Conservation (phyloP, 345 rosid genomes). For the Dimocarpus longan region DNA sequence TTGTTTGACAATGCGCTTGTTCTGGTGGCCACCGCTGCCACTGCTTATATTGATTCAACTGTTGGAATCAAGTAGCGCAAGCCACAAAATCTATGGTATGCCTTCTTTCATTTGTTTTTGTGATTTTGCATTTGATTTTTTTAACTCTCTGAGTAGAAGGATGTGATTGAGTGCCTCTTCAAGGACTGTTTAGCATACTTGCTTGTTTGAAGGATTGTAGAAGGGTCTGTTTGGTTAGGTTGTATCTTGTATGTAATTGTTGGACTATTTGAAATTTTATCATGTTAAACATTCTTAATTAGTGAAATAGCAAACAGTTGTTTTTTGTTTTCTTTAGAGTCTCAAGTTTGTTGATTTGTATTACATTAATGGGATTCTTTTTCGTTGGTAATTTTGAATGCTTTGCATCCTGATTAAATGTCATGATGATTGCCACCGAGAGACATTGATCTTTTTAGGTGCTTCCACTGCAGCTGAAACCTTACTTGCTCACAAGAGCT, state of each 20-base stretch:
- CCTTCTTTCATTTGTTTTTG: not conserved
- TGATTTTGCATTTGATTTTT: not conserved
- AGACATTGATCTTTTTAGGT: slow-evolving; percentile 4
- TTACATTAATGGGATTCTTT: not conserved
- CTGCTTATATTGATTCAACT: slow-evolving; percentile 43
- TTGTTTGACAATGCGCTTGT: slow-evolving; percentile 35
- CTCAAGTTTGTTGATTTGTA: not conserved
- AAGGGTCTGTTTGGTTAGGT: not conserved
- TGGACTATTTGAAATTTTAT: not conserved
- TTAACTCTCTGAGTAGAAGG: not conserved
- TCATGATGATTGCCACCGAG: not conserved
- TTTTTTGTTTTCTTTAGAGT: not conserved
- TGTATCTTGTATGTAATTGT: too few relatives aligned
- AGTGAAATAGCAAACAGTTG: not conserved
- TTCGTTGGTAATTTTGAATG: not conserved
- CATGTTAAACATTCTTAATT: not conserved
- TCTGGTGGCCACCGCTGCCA: slow-evolving; percentile 42
- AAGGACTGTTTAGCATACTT: not conserved
- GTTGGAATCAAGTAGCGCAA: slow-evolving; percentile 22
- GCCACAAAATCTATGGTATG: slow-evolving; percentile 32
- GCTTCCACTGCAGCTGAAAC: slow-evolving; percentile 37
- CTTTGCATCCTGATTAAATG: slow-evolving; percentile 1
- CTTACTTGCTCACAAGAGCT: slow-evolving; percentile 33
- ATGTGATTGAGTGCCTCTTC: not conserved
- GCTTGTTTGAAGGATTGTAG: not conserved